phyloP scores from a whole-genome alignment of 495 filamentous ascomycete genomes.

The Penicillium silybi region DNA sequence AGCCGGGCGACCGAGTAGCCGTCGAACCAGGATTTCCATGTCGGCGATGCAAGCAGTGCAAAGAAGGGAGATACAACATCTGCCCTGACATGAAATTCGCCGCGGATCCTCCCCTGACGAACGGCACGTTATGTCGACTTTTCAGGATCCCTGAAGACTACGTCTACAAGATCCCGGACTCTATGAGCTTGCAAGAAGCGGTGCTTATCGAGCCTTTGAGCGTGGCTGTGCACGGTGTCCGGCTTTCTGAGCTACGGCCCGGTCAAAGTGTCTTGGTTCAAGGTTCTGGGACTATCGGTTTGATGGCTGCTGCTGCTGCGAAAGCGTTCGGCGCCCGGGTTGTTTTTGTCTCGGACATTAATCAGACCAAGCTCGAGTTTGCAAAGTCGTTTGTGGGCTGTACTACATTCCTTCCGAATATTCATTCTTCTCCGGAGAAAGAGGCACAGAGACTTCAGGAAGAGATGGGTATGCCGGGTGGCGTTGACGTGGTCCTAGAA shows the following conservation, averaged over 20 bases:
- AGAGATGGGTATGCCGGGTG: neutral
- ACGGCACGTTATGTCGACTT: conserved; percentile 70
- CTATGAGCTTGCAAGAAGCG: conserved; percentile 69
- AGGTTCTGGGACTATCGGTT: conserved; percentile 76
- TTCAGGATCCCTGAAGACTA: conserved; percentile 70
- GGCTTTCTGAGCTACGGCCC: conserved; percentile 59
- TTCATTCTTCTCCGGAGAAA: too few relatives aligned
- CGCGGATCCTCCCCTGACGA: conserved; percentile 62
- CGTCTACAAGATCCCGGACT: conserved; percentile 69
- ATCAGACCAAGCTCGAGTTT: conserved; percentile 37
- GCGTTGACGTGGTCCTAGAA: conserved; percentile 1
- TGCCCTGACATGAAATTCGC: conserved; percentile 72
- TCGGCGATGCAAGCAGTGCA: conserved; percentile 61
- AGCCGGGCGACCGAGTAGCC: conserved; percentile 63
- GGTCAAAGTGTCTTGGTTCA: conserved; percentile 71
- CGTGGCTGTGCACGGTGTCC: conserved; percentile 72
- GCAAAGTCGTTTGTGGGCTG: neutral
- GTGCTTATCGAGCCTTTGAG: conserved; percentile 76
- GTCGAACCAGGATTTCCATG: conserved; percentile 75
- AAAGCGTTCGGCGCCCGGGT: conserved; percentile 67
- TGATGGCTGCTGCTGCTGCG: conserved; percentile 71
- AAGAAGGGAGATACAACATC: conserved; percentile 70
- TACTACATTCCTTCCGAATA: neutral
- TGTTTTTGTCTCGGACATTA: conserved; percentile 72
- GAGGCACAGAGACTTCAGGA: neutral